Evolutionary conservation across 2,329 filamentous ascomycete genomes (phyloP).

Genomic region (Penicillium sp.): DNA sequence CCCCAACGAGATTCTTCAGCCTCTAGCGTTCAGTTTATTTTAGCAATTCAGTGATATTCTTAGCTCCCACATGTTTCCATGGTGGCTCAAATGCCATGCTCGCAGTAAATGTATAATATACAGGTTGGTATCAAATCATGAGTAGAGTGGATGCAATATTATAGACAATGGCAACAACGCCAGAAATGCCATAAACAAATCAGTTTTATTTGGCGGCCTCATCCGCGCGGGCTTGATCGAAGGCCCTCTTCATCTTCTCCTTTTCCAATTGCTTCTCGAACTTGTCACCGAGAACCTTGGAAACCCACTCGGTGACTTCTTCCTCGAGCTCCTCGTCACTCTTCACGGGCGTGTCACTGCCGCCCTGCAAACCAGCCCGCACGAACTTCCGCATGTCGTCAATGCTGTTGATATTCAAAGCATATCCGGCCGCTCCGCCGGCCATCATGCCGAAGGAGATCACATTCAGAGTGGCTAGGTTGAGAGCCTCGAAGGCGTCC

Average conservation of each 20-base stretch:
- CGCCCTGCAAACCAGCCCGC: conserved; percentile 62
- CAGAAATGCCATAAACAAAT: not conserved
- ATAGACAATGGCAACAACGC: not conserved
- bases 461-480: conserved; percentile 85
- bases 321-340: conserved; percentile 52
- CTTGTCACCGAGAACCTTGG: conserved; percentile 51
- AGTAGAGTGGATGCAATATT: conserved; percentile 22
- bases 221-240: conserved; percentile 11
- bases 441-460: conserved; percentile 72
- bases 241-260: conserved; percentile 29
- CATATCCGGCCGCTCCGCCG: conserved; percentile 73
- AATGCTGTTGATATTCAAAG: conserved; percentile 71
- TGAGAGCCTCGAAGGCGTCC: conserved; percentile 81
- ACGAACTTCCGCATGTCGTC: conserved; percentile 64
- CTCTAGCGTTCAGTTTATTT: too few species aligned
- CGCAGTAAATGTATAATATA: conserved; percentile 19
- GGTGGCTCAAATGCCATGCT: conserved; percentile 11
- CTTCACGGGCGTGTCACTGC: conserved; percentile 55
- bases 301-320: conserved; percentile 58
- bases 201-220: conserved; percentile 8
- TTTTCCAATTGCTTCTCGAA: conserved; percentile 46
- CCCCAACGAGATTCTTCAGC: not conserved
- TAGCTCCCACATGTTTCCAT: conserved; percentile 1
- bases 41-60: not conserved
- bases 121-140: conserved; percentile 22